These are phyloP conservation scores for Ceratobasidium sp. DNA, from an alignment of 1,284 basidiomycete species.

Conservation along the genomic window DNA sequence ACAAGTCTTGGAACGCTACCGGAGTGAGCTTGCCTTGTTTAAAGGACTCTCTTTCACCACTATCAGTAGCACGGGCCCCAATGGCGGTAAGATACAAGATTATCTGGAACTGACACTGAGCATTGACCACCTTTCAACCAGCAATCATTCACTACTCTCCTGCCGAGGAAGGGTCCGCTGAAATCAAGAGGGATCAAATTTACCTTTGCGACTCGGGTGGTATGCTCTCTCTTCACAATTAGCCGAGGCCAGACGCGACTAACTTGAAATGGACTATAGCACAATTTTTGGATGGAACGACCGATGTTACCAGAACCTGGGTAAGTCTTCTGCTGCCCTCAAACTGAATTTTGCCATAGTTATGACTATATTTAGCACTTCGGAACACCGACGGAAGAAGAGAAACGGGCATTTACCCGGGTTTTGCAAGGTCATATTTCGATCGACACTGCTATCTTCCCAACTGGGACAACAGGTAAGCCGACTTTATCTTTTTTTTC, in stretches of 20 bases:
- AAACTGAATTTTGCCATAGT: not conserved
- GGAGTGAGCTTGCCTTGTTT: slow-evolving; percentile 80
- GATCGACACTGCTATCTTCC: slow-evolving; percentile 85
- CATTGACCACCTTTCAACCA: slow-evolving; percentile 46
- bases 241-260: not conserved
- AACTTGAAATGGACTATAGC: slow-evolving; percentile 53
- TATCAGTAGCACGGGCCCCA: slow-evolving; percentile 88
- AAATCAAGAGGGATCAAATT: slow-evolving; percentile 78
- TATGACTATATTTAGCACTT: slow-evolving; percentile 72
- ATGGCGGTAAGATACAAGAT: slow-evolving; percentile 65
- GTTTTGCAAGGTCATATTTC: slow-evolving; percentile 96
- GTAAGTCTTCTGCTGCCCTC: slow-evolving; percentile 53
- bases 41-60: slow-evolving; percentile 89
- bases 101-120: slow-evolving; percentile 14
- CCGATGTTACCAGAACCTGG: slow-evolving; percentile 90
- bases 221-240: slow-evolving; percentile 47
- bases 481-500: not conserved
- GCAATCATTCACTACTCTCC: slow-evolving; percentile 96
- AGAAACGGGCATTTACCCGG: slow-evolving; percentile 87
- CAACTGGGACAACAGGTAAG: slow-evolving; percentile 79
- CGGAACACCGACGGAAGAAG: slow-evolving; percentile 78
- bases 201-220: slow-evolving; percentile 96
- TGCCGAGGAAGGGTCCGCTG: slow-evolving; percentile 71
- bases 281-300: slow-evolving; percentile 92
- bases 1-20: slow-evolving; percentile 75